Base-by-base conservation (phyloP, 768 basidiomycete genomes). In the Boletus coccyginus region DNA sequence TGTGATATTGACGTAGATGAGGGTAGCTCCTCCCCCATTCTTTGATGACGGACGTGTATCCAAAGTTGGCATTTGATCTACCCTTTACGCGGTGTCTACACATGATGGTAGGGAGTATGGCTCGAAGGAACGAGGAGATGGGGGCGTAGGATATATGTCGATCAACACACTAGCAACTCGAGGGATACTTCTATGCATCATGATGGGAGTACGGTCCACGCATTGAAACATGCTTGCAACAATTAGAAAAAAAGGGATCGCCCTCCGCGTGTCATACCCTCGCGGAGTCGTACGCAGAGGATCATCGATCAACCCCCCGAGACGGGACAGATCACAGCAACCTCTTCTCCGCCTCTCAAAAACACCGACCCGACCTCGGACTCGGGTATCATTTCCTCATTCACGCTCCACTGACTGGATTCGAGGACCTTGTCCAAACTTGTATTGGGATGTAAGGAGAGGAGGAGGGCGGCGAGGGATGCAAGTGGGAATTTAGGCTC, bases 271-370 rank as follows among this genome's bases (percentile, higher is more conserved):
- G 36, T 11, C 47, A 17, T 49, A 27, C 47, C 32, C 21, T 21
- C 21, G 21, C 21, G 21, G 21, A 19, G 5, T 21, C 14, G n/a
- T 35, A 32, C 10, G 7, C 24, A 11, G 5, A 29, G 17, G 12
- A 12, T 17, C 31, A 27, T 21, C 7, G 35, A 40, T 67, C 55
- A 91, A 33, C 90, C 90, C 6, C 92, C 91, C 50, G 88, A 90
- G 0, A 92, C 90, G 10, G 88, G 90, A 61, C 87, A 87, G 42
- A 93, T 92, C 27, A 92, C 78, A 14, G 85, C 89, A 9, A 92
- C 81, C 63, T 89, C 86, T 68, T 92, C 89, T 21, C 88, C 90
- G 12, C 88, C 87, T 44, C 70, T 77, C 45, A 93, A 69, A 13
- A 73, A 55, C 19, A 81, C 72, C 1, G 58, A 61, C 14, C 6